phyloP scores from a whole-genome alignment of 176 grass and related monocot genomes.

The Alloteropsis semialata region DNA sequence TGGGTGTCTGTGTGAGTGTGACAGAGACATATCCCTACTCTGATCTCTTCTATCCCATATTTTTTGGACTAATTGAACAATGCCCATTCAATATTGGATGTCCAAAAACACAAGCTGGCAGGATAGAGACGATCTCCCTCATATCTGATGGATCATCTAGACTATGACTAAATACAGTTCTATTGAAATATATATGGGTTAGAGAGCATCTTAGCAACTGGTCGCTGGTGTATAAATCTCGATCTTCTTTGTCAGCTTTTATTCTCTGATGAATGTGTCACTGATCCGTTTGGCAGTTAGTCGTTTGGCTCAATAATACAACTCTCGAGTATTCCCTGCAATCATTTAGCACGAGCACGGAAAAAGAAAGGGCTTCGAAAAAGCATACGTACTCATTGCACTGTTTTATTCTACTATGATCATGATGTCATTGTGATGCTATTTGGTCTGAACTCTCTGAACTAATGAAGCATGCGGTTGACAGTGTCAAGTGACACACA shows the following conservation, averaged over 20 bases:
- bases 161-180: too few relatives aligned
- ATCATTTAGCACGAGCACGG: not conserved
- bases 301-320: not conserved
- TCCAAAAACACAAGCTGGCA: too few relatives aligned
- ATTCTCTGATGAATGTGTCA: not conserved
- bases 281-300: not conserved
- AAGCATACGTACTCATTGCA: not conserved
- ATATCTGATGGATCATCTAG: not conserved
- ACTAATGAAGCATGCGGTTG: not conserved
- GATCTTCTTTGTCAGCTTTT: not conserved
- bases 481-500: too few relatives aligned
- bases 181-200: too few relatives aligned
- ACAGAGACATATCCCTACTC: too few relatives aligned
- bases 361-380: not conserved
- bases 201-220: not conserved
- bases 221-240: not conserved
- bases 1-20: too few relatives aligned
- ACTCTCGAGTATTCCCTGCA: not conserved
- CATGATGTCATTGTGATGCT: too few relatives aligned
- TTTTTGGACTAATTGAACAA: too few relatives aligned
- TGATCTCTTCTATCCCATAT: too few relatives aligned
- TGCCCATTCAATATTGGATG: too few relatives aligned
- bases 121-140: too few relatives aligned
- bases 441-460: not conserved
- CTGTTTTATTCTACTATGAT: not conserved